These are phyloP conservation scores for Chenopodium quinoa DNA, from an alignment of 148 eudicot species.

Conservation along the genomic window DNA sequence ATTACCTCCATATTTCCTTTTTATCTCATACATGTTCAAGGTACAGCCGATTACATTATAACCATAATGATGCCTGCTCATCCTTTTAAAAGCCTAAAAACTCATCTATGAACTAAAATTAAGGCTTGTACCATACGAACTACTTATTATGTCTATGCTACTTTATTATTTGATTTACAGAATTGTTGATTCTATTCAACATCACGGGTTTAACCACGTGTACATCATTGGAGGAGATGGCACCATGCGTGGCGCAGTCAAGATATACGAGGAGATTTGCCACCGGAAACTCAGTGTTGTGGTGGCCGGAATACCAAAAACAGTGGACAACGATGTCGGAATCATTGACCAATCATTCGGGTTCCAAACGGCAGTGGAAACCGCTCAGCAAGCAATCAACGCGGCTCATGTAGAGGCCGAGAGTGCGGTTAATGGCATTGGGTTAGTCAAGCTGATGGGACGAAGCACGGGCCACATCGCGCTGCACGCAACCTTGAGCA, in stretches of 20 bases:
- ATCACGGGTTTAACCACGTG: conserved; percentile 60
- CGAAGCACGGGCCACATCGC: conserved; percentile 85
- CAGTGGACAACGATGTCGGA: conserved; percentile 78
- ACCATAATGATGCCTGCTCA: too few relatives aligned
- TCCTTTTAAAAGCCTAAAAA: too few relatives aligned
- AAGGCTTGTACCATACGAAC: too few relatives aligned
- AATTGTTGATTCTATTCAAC: conserved; percentile 55
- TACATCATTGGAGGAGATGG: conserved; percentile 84
- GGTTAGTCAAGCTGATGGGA: conserved; percentile 81
- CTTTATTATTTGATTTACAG: background rate
- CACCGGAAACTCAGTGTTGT: conserved; percentile 45
- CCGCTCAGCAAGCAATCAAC: conserved; percentile 64
- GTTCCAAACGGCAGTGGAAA: conserved; percentile 74
- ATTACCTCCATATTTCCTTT: too few relatives aligned
- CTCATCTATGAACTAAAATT: too few relatives aligned
- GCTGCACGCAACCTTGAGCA: conserved; percentile 64
- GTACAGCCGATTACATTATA: too few relatives aligned
- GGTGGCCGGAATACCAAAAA: conserved; percentile 65
- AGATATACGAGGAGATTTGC: conserved; percentile 54
- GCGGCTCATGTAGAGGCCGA: conserved; percentile 75
- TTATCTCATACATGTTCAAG: too few relatives aligned
- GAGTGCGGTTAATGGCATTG: conserved; percentile 76
- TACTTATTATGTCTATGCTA: too few relatives aligned
- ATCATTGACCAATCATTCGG: conserved; percentile 73
- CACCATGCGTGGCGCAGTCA: conserved; percentile 70